Percentiles rank a stretch among this genome's conserved stretches.
Conservation (phyloP, 2,329 filamentous ascomycete species). For the Sclerotinia minor region DNA sequence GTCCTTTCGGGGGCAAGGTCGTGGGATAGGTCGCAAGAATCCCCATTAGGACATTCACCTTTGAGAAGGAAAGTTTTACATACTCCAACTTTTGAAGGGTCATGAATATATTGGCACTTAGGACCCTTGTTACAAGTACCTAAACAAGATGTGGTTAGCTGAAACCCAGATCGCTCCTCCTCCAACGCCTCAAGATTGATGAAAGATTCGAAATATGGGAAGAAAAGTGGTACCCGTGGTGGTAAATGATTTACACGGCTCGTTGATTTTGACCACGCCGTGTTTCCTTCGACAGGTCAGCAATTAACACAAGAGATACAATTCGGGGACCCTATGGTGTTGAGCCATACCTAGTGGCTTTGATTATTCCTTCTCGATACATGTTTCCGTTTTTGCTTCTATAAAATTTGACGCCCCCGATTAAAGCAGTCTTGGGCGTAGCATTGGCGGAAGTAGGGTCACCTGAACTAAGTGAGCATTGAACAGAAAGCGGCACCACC, state of each 20-base stretch:
- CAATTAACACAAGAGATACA: slow-evolving; percentile 39
- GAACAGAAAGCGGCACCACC: slow-evolving; percentile 24
- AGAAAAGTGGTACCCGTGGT: slow-evolving; percentile 60
- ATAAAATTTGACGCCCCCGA: slow-evolving; percentile 80
- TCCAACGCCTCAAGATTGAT: slow-evolving; percentile 31
- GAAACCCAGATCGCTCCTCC: slow-evolving; percentile 33
- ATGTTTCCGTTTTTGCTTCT: slow-evolving; percentile 87
- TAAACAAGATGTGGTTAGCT: slow-evolving; percentile 47
- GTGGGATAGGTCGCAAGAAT: slow-evolving; percentile 88
- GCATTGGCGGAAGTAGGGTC: slow-evolving; percentile 60
- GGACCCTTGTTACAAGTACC: slow-evolving; percentile 84
- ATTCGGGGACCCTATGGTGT: slow-evolving; percentile 10
- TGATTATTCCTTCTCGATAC: slow-evolving; percentile 72
- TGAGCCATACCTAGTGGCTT: slow-evolving; percentile 69
- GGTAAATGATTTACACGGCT: slow-evolving; percentile 72
- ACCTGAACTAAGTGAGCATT: slow-evolving; percentile 47
- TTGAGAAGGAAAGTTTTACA: slow-evolving; percentile 86
- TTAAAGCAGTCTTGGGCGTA: slow-evolving; percentile 71
- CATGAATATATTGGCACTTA: slow-evolving; percentile 77
- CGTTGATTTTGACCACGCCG: slow-evolving; percentile 62
- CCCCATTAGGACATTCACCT: slow-evolving; percentile 73
- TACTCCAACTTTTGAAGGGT: slow-evolving; percentile 81
- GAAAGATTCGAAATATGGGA: slow-evolving; percentile 38
- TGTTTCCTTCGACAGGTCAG: slow-evolving; percentile 37
- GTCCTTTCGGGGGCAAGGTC: slow-evolving; percentile 79